Percentiles rank a stretch among this genome's conserved stretches.
Evolutionary conservation across 2,329 filamentous ascomycete species (phyloP).

Genomic region (Teratosphaeria pseudoeucalypti): DNA sequence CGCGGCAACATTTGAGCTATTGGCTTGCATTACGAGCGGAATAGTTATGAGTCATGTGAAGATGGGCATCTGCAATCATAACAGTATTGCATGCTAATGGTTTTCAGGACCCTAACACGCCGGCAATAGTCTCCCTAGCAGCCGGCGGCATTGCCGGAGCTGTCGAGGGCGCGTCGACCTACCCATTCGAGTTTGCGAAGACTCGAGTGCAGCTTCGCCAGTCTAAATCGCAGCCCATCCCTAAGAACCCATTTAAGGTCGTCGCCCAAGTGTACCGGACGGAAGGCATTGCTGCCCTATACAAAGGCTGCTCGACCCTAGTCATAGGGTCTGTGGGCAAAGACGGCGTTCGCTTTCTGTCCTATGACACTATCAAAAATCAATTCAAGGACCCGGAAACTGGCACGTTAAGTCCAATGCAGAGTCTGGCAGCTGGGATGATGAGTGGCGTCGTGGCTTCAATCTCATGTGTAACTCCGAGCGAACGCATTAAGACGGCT

Average conservation of each 20-base stretch:
- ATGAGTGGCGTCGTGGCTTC: slow-evolving; percentile 51
- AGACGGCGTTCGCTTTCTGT: slow-evolving; percentile 56
- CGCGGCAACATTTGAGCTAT: not conserved
- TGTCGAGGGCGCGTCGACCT: slow-evolving; percentile 23
- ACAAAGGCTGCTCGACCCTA: slow-evolving; percentile 53
- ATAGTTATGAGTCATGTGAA: slow-evolving; percentile 5
- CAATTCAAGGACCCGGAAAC: slow-evolving; percentile 45
- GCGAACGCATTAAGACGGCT: slow-evolving; percentile 58
- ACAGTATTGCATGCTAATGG: not conserved
- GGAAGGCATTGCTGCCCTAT: slow-evolving; percentile 49
- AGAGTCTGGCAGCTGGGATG: slow-evolving; percentile 56
- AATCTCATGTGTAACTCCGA: slow-evolving; percentile 56
- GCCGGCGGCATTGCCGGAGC: slow-evolving; percentile 27
- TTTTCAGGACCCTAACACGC: slow-evolving; percentile 14
- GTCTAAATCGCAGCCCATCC: slow-evolving; percentile 33
- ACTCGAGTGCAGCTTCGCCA: slow-evolving; percentile 49
- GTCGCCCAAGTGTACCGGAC: slow-evolving; percentile 44
- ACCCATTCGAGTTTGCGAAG: slow-evolving; percentile 60
- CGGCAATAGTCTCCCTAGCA: slow-evolving; percentile 25
- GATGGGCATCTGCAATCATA: not conserved
- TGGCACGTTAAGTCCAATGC: slow-evolving; percentile 44
- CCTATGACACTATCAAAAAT: slow-evolving; percentile 56
- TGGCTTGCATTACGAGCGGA: not conserved
- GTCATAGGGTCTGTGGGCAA: slow-evolving; percentile 53
- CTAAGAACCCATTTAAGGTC: slow-evolving; percentile 48